Base-by-base conservation (phyloP, 805 yeast species). In the Yamadazyma takamatsuzukensis region DNA sequence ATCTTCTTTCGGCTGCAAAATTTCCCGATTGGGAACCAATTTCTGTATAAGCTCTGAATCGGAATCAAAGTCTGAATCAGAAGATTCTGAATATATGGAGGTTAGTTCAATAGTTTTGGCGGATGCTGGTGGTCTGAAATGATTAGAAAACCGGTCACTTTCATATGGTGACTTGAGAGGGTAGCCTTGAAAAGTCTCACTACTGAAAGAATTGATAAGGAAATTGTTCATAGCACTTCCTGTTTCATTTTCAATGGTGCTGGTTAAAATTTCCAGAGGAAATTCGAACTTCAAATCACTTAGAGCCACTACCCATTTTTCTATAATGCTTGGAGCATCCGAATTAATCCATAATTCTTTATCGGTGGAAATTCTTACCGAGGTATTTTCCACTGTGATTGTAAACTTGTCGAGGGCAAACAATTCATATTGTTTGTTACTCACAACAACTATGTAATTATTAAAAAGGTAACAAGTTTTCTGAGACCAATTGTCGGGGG, bases 231-330 rank as follows among this genome's bases (percentile, higher is more conserved):
- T 11, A 19, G 22, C 10, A 19, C n/a, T n/a, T 19, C 22, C 8
- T 60, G 45, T 1, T n/a, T n/a, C n/a, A n/a, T n/a, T n/a, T n/a
- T n/a, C n/a, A n/a, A n/a, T n/a, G n/a, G 69, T 61, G 2, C 68
- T 60, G 0, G 71, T 59, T 9, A 66, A 33, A 13, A 61, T 41
- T 15, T 59, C 64, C 3, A 46, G 39, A 0, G 72, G 72, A 24
- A 67, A 58, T 3, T 33, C 25, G 33, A 55, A 52, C 18, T 33
- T 35, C 6, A 38, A 35, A 35, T 67, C 72, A 2, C 68, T 59
- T 8, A 61, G 41, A 2, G 65, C 69, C 15, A 63, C 62, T 4
- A 57, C 69, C 72, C 72, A 67, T 37, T 67, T 66, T 37, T 67
- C 71, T 18, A 66, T 49, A 4, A 66, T 52, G n/a, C 57, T 45